phyloP scores from a whole-genome alignment of 2,329 filamentous ascomycete species.

The Alternaria sp. region DNA sequence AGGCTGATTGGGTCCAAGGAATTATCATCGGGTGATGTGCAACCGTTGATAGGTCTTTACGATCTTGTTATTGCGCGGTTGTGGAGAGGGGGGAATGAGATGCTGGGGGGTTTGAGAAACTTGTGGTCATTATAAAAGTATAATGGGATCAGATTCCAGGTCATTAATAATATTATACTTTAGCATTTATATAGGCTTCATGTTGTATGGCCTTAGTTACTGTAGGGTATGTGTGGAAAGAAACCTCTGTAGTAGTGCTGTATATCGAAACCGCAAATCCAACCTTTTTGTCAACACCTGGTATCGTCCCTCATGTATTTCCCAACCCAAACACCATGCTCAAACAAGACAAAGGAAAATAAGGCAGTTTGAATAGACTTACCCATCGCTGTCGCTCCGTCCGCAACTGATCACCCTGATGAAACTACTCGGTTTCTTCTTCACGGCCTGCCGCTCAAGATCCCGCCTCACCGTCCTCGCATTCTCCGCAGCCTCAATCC shows the following conservation, averaged over 20 bases:
- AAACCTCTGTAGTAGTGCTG: neutral
- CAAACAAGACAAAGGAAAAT: neutral
- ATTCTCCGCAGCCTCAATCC: slow-evolving; percentile 8
- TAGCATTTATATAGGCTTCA: neutral
- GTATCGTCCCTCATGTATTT: neutral
- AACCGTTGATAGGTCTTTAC: neutral
- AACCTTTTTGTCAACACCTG: neutral
- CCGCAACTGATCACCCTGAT: slow-evolving; percentile 48
- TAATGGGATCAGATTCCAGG: neutral
- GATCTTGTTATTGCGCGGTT: neutral
- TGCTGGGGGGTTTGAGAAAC: neutral
- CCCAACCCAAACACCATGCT: neutral
- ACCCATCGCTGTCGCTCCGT: slow-evolving; percentile 20
- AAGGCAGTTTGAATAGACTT: neutral
- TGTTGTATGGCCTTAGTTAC: neutral
- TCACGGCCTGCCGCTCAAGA: slow-evolving; percentile 8
- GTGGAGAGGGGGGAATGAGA: neutral
- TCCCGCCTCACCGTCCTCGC: slow-evolving; percentile 11
- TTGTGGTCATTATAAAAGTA: neutral
- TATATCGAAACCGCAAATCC: neutral
- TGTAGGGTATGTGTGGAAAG: neutral
- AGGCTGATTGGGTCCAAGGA: too few species aligned
- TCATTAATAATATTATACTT: neutral
- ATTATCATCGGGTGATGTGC: neutral
- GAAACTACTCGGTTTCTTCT: slow-evolving; percentile 38